A percentile compares a stretch with the other conserved stretches of the same genome.
Conservation (phyloP, 257 asterid species). For the Asclepias syriaca region DNA sequence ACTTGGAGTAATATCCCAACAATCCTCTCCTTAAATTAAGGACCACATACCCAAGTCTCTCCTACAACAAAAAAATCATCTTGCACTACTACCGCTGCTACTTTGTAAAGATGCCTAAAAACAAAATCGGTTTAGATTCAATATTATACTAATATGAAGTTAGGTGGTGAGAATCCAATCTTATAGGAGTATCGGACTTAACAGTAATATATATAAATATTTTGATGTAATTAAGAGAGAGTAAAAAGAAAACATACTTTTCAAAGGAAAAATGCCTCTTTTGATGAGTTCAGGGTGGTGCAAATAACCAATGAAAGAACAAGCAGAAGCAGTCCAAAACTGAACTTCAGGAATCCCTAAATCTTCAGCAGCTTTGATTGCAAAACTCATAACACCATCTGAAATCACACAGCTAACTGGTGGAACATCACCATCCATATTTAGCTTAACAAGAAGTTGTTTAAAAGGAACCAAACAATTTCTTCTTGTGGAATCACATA, state of each 20-base stretch:
- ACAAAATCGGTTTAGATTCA: too few species aligned
- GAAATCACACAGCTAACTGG: slow-evolving; percentile 36
- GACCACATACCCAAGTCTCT: too few species aligned
- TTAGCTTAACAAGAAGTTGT: slow-evolving; percentile 29
- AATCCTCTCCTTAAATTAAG: too few species aligned
- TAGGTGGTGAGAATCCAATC: too few species aligned
- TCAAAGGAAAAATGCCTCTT: slow-evolving; percentile 41
- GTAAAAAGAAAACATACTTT: slow-evolving; percentile 25
- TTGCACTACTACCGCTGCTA: too few species aligned
- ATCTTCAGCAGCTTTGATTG: slow-evolving; percentile 37
- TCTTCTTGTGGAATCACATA: slow-evolving; percentile 26
- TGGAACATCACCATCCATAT: slow-evolving; percentile 20
- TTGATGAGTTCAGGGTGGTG: slow-evolving; percentile 27
- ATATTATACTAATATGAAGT: too few species aligned
- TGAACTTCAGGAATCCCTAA: slow-evolving; percentile 43
- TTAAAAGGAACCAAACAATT: slow-evolving; percentile 38
- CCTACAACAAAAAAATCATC: too few species aligned
- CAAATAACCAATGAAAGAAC: slow-evolving; percentile 40
- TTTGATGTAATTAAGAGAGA: too few species aligned
- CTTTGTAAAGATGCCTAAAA: too few species aligned
- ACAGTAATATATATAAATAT: too few species aligned
- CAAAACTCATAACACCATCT: slow-evolving; percentile 47
- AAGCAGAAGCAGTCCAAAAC: slow-evolving; percentile 54
- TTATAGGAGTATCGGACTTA: too few species aligned
- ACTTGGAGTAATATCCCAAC: too few species aligned